phyloP scores from a whole-genome alignment of 2,329 filamentous ascomycete genomes.

The Cercospora citrullina region DNA sequence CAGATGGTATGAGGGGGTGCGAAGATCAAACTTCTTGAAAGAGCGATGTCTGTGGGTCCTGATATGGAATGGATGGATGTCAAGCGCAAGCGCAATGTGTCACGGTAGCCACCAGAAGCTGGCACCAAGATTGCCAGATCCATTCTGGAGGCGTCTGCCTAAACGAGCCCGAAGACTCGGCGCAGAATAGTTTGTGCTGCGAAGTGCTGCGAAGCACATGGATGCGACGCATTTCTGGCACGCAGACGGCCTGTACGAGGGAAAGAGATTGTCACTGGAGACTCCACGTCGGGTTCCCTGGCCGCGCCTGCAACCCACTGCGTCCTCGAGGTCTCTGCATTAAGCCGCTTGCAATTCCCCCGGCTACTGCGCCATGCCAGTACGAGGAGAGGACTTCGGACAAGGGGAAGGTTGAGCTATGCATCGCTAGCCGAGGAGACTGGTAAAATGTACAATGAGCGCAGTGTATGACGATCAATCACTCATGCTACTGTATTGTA shows the following conservation, averaged over 20 bases:
- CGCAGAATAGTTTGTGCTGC: not conserved
- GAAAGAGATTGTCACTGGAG: not conserved
- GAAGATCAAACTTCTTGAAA: not conserved
- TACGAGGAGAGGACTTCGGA: not conserved
- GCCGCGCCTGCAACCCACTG: not conserved
- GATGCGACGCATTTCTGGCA: not conserved
- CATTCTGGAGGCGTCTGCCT: not conserved
- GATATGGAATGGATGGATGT: not conserved
- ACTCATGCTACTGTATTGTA: not conserved
- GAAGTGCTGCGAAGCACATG: not conserved
- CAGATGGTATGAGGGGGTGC: constrained; percentile 33
- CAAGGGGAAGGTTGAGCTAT: not conserved
- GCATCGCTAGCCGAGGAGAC: not conserved
- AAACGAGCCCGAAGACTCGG: not conserved
- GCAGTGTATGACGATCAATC: not conserved
- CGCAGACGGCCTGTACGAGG: not conserved
- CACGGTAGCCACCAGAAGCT: not conserved
- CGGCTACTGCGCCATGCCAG: not conserved
- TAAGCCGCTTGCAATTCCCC: not conserved
- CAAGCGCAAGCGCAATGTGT: not conserved
- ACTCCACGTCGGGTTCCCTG: not conserved
- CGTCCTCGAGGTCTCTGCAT: not conserved
- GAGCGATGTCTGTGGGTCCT: not conserved
- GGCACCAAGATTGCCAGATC: not conserved
- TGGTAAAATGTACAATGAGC: not conserved